Conservation (phyloP, 495 filamentous ascomycete genomes). For the Trichoderma orchidacearum region DNA sequence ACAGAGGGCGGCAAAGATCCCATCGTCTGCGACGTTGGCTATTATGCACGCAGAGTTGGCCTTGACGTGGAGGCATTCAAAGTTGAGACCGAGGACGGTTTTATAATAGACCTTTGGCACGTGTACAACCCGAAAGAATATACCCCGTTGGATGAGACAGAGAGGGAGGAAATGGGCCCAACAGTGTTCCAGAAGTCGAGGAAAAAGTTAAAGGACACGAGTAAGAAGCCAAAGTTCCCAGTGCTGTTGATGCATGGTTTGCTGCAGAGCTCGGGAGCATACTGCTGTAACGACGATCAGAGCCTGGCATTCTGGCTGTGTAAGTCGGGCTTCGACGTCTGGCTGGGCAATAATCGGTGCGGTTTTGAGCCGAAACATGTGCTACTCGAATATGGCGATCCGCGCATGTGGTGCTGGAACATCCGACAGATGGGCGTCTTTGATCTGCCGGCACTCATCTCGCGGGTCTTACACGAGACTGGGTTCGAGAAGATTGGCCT, state of each 20-base stretch:
- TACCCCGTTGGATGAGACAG: slow-evolving; percentile 21
- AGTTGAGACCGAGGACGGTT: slow-evolving; percentile 91
- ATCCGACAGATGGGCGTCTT: slow-evolving; percentile 87
- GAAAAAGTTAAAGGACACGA: slow-evolving; percentile 8
- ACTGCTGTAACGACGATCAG: slow-evolving; percentile 81
- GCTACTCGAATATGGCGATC: slow-evolving; percentile 56
- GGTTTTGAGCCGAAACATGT: slow-evolving; percentile 69
- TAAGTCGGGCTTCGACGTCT: slow-evolving; percentile 91
- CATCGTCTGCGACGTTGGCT: slow-evolving; percentile 63
- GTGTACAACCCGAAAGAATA: slow-evolving; percentile 76
- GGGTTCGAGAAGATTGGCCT: slow-evolving; percentile 74
- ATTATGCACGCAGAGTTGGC: slow-evolving; percentile 82
- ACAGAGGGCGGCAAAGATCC: slow-evolving; percentile 71
- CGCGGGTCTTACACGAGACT: slow-evolving; percentile 70
- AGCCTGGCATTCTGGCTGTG: slow-evolving; percentile 84
- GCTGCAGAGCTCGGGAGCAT: slow-evolving; percentile 77
- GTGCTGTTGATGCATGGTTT: slow-evolving; percentile 82
- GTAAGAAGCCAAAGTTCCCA: slow-evolving; percentile 57
- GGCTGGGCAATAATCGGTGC: slow-evolving; percentile 92
- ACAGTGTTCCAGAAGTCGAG: slow-evolving; percentile 20
- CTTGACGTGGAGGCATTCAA: slow-evolving; percentile 73
- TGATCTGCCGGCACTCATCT: slow-evolving; percentile 80
- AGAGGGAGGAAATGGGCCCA: slow-evolving; percentile 25
- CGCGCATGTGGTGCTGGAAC: slow-evolving; percentile 96
- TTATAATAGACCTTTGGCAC: slow-evolving; percentile 79